These are phyloP conservation scores for Hyphopichia wangnamkhiaoensis DNA, from an alignment of 1,139 yeast genomes.

Conservation along the genomic window DNA sequence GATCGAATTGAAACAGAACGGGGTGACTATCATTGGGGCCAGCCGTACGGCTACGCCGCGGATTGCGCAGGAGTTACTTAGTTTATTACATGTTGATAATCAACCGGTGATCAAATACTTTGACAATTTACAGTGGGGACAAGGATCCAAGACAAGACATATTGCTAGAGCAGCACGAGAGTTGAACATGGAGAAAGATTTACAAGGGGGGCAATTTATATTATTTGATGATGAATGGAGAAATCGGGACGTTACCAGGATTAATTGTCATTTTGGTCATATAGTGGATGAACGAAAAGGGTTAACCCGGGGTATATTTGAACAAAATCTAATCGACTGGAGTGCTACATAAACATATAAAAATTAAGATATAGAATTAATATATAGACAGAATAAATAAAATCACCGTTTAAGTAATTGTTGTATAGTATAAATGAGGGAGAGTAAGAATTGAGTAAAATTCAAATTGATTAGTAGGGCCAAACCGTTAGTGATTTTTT, in stretches of 20 bases:
- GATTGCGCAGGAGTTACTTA: constrained; percentile 58
- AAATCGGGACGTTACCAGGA: constrained; percentile 61
- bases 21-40: constrained; percentile 59
- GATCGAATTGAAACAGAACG: constrained; percentile 37
- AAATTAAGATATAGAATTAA: constrained; percentile 3
- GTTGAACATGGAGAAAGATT: constrained; percentile 37
- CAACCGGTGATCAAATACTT: constrained; percentile 50
- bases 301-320: constrained; percentile 49
- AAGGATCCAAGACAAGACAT: constrained; percentile 63
- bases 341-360: constrained; percentile 2
- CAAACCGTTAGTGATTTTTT: constrained; percentile 20
- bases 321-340: constrained; percentile 46
- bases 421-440: constrained; percentile 1
- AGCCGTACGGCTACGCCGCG: constrained; percentile 68
- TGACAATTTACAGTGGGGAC: constrained; percentile 64
- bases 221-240: constrained; percentile 71
- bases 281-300: constrained; percentile 49
- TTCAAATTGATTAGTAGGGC: constrained; percentile 21
- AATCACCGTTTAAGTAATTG: not conserved
- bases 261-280: constrained; percentile 63
- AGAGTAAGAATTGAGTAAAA: constrained; percentile 18
- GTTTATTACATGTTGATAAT: constrained; percentile 48
- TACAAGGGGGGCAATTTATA: constrained; percentile 52
- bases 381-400: not conserved
- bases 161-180: constrained; percentile 49